Evolutionary conservation across 768 basidiomycete species (phyloP).

Genomic region (Termitomyces sp.): DNA sequence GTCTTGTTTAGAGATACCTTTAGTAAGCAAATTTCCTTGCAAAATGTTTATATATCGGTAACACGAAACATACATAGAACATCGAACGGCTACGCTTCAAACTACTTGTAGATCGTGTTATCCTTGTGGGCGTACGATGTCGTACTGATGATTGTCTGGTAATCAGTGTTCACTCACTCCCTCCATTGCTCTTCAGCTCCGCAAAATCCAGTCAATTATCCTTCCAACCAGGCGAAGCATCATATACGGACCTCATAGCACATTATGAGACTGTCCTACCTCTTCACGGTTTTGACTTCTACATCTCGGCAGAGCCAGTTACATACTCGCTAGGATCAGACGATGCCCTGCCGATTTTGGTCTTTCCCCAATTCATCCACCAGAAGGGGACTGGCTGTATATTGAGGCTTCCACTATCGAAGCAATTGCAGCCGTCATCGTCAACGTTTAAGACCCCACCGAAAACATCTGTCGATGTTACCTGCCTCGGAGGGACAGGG

Average conservation of each 20-base stretch:
- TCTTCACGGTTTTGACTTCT: conserved; percentile 15
- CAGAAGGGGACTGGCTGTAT: conserved; percentile 16
- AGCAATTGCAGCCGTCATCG: not conserved
- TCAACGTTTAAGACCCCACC: conserved; percentile 7
- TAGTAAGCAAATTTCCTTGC: conserved; percentile 2
- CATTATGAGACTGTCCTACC: conserved; percentile 4
- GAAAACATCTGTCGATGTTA: conserved; percentile 13
- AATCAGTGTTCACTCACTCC: conserved; percentile 28
- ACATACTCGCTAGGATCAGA: conserved; percentile 5
- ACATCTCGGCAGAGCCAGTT: conserved; percentile 15
- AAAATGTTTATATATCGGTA: conserved; percentile 13
- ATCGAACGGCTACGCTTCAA: conserved; percentile 30
- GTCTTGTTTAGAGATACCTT: conserved; percentile 6
- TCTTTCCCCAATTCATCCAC: conserved; percentile 17
- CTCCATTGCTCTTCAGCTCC: conserved; percentile 7
- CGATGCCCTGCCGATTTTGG: conserved; percentile 10
- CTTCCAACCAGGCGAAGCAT: not conserved
- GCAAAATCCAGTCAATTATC: not conserved
- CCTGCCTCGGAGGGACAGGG: conserved; percentile 41
- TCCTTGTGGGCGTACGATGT: conserved; percentile 27
- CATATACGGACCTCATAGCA: not conserved
- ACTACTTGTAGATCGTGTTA: conserved; percentile 25
- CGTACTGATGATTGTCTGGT: conserved; percentile 20
- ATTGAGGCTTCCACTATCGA: conserved; percentile 17
- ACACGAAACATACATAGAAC: conserved; percentile 17